phyloP scores from a whole-genome alignment of 139 green algal species.

The Gonium pectorale region DNA sequence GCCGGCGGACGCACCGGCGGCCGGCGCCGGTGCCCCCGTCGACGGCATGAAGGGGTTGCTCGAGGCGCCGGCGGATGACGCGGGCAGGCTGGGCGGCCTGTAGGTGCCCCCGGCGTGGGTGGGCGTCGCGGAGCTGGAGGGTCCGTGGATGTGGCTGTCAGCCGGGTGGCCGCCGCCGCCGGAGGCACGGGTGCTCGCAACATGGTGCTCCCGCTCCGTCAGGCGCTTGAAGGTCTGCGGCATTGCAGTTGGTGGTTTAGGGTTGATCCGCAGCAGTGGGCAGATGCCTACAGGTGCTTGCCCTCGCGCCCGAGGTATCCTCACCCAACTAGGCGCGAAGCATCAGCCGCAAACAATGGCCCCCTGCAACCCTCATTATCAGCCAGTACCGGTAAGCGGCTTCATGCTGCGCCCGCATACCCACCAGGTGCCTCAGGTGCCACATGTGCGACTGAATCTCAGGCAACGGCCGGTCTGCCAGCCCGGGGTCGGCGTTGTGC shows the following conservation, averaged over 20 bases:
- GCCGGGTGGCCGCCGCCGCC: background rate
- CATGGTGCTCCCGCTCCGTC: conserved; percentile 45
- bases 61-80: background rate
- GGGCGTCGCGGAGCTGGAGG: background rate
- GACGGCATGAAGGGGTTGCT: conserved; percentile 2
- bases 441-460: conserved; percentile 62
- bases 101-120: background rate
- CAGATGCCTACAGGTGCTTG: too few species aligned
- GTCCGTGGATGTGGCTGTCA: too few species aligned
- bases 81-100: too few species aligned
- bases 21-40: background rate
- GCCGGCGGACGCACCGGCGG: background rate
- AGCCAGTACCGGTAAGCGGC: too few species aligned
- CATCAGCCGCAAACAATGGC: too few species aligned
- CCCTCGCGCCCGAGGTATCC: too few species aligned
- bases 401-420: too few species aligned
- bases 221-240: conserved; percentile 66
- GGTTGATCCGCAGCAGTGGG: too few species aligned
- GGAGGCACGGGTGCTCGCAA: too few species aligned
- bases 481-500: conserved; percentile 47
- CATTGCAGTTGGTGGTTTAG: background rate
- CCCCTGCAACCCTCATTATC: too few species aligned
- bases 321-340: too few species aligned
- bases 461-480: conserved; percentile 49
- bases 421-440: conserved; percentile 59